Conservation (phyloP, 495 filamentous ascomycete genomes). For the Copromyces sp. region DNA sequence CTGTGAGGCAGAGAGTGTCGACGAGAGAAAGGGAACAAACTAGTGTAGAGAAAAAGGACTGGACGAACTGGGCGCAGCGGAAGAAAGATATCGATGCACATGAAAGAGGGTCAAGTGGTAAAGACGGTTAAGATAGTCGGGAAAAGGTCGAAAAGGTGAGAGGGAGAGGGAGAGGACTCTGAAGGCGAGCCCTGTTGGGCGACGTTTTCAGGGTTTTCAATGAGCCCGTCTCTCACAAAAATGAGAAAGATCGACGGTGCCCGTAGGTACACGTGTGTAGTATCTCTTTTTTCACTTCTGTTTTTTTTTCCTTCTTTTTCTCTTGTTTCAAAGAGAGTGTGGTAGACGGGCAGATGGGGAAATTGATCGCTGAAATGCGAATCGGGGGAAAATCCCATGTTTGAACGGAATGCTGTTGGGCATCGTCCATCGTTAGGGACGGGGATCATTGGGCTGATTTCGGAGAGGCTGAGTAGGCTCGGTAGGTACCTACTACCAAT, state of each 20-base stretch:
- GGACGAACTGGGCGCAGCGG: background rate
- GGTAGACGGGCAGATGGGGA: background rate
- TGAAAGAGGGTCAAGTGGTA: background rate
- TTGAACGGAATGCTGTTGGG: background rate
- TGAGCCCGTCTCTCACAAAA: background rate
- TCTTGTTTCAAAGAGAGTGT: background rate
- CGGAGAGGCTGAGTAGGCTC: background rate
- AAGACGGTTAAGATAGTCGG: too few relatives aligned
- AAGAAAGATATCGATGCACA: background rate
- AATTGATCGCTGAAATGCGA: background rate
- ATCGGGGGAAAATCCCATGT: background rate
- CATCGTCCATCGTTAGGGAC: background rate
- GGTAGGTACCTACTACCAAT: background rate
- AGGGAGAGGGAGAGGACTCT: background rate
- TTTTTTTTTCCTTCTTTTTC: background rate
- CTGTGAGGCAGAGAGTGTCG: too few relatives aligned
- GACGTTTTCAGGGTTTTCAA: background rate
- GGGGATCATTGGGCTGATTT: background rate
- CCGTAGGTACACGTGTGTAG: background rate
- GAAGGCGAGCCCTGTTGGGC: background rate
- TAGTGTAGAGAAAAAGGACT: background rate
- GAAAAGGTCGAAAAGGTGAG: background rate
- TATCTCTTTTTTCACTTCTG: background rate
- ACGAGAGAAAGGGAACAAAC: too few relatives aligned
- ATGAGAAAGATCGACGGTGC: background rate